These are phyloP conservation scores for Spatholobus suberectus DNA, from an alignment of 306 rosid species.

Conservation along the genomic window DNA sequence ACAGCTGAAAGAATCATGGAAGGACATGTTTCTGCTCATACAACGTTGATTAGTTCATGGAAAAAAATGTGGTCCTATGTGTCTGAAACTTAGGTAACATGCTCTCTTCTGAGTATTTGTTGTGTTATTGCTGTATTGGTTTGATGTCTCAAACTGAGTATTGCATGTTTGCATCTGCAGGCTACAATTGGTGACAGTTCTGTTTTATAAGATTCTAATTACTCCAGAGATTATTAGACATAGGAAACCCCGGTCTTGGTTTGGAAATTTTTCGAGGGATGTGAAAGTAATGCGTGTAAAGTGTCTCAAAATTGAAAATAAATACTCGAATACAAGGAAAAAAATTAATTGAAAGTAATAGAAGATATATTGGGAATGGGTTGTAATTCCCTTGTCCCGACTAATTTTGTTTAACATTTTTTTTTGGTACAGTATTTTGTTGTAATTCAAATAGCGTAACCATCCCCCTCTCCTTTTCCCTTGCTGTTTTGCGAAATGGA, in stretches of 20 bases:
- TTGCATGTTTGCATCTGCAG: conserved; percentile 39
- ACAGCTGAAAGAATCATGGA: conserved; percentile 59
- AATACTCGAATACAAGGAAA: conserved; percentile 27
- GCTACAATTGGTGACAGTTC: conserved; percentile 33
- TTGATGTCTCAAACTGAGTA: conserved; percentile 30
- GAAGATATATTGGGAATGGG: conserved; percentile 21
- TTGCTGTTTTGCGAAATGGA: no score
- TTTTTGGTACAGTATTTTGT: background rate
- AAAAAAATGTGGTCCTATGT: conserved; percentile 58
- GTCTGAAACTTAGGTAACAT: conserved; percentile 47
- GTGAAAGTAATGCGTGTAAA: conserved; percentile 33
- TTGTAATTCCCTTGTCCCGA: conserved; percentile 12
- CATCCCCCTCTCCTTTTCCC: no score
- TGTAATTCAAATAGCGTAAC: background rate
- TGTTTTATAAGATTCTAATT: conserved; percentile 12
- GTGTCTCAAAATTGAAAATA: conserved; percentile 28
- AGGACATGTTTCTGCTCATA: conserved; percentile 49
- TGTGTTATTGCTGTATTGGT: background rate
- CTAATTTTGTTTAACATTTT: conserved; percentile 2
- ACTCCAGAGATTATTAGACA: conserved; percentile 34
- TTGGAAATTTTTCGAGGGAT: conserved; percentile 32
- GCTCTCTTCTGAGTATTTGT: conserved; percentile 9
- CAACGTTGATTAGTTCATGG: conserved; percentile 47
- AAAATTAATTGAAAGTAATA: background rate
- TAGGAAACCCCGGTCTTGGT: conserved; percentile 36